Percentiles rank a stretch among this genome's conserved stretches.
Evolutionary conservation across 2,329 filamentous ascomycete species (phyloP).

Genomic region (Ceratocystis ficicola): DNA sequence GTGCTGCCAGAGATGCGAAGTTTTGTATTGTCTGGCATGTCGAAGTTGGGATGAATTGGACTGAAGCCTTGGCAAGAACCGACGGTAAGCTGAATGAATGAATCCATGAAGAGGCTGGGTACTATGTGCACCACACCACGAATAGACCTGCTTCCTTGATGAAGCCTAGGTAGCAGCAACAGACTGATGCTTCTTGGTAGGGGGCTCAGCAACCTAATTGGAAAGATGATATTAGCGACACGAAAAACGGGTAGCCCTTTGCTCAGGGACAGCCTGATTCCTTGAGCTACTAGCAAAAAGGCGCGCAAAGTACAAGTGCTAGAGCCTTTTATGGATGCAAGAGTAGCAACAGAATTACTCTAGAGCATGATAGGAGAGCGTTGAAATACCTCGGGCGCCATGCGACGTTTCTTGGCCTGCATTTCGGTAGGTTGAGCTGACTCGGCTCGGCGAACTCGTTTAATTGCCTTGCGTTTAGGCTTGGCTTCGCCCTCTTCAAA

Average conservation of each 20-base stretch:
- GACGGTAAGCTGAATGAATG: no score
- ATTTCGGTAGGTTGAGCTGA: slow-evolving; percentile 30
- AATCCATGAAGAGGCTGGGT: no score
- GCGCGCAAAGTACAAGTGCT: no score
- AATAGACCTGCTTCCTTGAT: background rate
- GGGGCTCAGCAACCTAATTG: background rate
- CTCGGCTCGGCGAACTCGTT: slow-evolving; percentile 29
- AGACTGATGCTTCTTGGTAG: background rate
- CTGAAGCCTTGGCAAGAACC: no score
- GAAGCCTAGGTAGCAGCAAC: slow-evolving; percentile 3
- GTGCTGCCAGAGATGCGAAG: background rate
- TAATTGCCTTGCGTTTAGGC: slow-evolving; percentile 45
- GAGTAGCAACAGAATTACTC: background rate
- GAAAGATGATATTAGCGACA: background rate
- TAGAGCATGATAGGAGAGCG: background rate
- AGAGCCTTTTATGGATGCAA: background rate
- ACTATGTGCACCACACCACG: background rate
- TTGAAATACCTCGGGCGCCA: slow-evolving; percentile 36
- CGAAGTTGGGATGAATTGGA: no score
- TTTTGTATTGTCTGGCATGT: no score
- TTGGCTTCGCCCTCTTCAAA: slow-evolving; percentile 69
- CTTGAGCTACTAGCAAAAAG: background rate
- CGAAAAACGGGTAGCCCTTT: background rate
- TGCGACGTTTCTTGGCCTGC: slow-evolving; percentile 37
- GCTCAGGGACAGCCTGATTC: background rate